phyloP scores from a whole-genome alignment of 208 protist species.

The Crithidia mellificae region DNA sequence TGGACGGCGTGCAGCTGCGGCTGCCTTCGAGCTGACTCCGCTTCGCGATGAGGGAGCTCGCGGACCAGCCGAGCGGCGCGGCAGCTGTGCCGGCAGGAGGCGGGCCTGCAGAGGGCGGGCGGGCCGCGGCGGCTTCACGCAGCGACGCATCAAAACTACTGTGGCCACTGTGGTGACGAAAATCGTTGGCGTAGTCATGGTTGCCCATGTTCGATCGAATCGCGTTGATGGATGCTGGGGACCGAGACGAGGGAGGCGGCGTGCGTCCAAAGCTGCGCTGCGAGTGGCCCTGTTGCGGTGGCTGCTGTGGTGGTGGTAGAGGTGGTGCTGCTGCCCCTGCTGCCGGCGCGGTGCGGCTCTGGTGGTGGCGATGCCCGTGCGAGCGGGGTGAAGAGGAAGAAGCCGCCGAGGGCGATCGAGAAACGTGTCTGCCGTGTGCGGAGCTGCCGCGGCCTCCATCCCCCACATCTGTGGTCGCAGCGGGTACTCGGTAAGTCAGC shows the following conservation, averaged over 20 bases:
- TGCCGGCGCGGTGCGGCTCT: no score
- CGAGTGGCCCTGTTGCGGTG: not conserved
- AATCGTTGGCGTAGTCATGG: not conserved
- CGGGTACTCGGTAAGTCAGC: conserved; percentile 7
- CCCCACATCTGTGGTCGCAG: no score
- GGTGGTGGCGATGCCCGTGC: conserved; percentile 1
- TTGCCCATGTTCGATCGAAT: not conserved
- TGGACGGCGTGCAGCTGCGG: no score
- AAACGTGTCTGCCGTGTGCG: no score
- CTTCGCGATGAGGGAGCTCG: conserved; percentile 46
- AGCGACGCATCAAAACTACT: not conserved
- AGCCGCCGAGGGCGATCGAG: not conserved
- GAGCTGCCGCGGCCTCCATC: no score
- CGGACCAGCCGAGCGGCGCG: conserved; percentile 60
- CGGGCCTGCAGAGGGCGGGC: not conserved
- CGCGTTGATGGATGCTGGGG: no score
- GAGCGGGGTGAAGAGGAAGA: not conserved
- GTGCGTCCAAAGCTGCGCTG: not conserved
- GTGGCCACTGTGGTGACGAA: not conserved
- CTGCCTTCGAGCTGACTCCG: conserved; percentile 28
- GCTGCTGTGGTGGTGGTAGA: not conserved
- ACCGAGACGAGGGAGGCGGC: not conserved
- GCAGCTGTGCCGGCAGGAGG: not conserved
- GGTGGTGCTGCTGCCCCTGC: not conserved
- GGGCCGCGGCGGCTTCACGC: not conserved